These are phyloP conservation scores for Coemansia sp. DNA, from an alignment of 192 early-diverging fungal species.

Conservation along the genomic window DNA sequence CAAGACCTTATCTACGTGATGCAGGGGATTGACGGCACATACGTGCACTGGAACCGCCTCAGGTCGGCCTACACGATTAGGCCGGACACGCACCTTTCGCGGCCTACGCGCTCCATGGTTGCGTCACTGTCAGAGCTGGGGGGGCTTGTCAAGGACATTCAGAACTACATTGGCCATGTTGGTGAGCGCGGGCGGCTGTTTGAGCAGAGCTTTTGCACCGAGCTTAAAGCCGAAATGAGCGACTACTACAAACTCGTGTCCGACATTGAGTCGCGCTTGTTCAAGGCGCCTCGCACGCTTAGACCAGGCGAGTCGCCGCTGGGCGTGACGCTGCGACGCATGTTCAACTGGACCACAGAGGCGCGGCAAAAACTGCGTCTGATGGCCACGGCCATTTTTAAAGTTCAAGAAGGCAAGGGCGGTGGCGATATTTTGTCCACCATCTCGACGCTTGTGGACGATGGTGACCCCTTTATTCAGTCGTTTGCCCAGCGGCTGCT, in stretches of 20 bases:
- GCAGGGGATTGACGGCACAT: constrained; percentile 90
- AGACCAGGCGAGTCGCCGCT: constrained; percentile 48
- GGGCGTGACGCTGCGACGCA: constrained; percentile 73
- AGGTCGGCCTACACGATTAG: constrained; percentile 55
- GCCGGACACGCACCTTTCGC: constrained; percentile 47
- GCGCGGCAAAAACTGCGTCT: constrained; percentile 71
- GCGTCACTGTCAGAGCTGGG: constrained; percentile 73
- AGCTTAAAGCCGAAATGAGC: constrained; percentile 72
- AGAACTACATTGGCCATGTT: constrained; percentile 51
- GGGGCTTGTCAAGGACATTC: constrained; percentile 64
- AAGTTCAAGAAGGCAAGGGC: constrained; percentile 29
- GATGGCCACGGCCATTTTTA: constrained; percentile 55
- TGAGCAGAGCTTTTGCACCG: constrained; percentile 73
- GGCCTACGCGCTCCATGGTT: constrained; percentile 64
- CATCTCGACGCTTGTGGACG: constrained; percentile 77
- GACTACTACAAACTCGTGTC: constrained; percentile 87
- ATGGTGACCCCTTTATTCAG: constrained; percentile 89
- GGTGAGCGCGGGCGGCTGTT: constrained; percentile 24
- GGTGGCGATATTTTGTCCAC: constrained; percentile 52
- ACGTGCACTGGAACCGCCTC: constrained; percentile 60
- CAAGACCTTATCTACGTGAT: constrained; percentile 87
- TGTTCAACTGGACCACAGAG: constrained; percentile 82
- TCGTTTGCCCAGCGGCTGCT: constrained; percentile 72
- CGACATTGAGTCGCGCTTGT: constrained; percentile 73
- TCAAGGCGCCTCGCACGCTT: constrained; percentile 41